Conservation (phyloP, 2,329 filamentous ascomycete species). For the Knoxdaviesia proteae region DNA sequence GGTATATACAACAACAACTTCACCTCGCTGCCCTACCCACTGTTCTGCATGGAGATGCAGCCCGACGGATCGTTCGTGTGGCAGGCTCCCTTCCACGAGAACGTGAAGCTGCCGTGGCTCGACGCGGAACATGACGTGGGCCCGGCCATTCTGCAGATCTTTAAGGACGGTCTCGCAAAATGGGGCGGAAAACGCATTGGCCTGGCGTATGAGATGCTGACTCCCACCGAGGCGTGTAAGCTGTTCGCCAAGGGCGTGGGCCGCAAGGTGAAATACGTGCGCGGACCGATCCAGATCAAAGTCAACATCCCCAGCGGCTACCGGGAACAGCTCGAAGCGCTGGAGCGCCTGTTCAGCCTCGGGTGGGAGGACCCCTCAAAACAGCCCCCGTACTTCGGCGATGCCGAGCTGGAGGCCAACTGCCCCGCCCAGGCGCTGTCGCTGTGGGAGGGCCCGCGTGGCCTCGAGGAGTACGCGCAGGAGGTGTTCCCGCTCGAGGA, state of each 20-base stretch:
- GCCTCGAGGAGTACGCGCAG: slow-evolving; percentile 81
- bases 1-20: slow-evolving; percentile 99
- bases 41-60: slow-evolving; percentile 88
- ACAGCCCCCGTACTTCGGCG: slow-evolving; percentile 45
- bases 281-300: slow-evolving; percentile 60
- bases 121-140: slow-evolving; percentile 94
- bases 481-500: slow-evolving; percentile 93
- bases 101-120: slow-evolving; percentile 79
- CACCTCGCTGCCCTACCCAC: slow-evolving; percentile 72
- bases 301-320: slow-evolving; percentile 79
- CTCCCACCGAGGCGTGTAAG: slow-evolving; percentile 61
- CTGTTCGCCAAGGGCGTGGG: slow-evolving; percentile 62
- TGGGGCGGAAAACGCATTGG: slow-evolving; percentile 69
- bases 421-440: slow-evolving; percentile 58
- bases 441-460: slow-evolving; percentile 79
- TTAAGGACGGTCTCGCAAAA: slow-evolving; percentile 75
- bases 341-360: slow-evolving; percentile 37
- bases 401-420: slow-evolving; percentile 31
- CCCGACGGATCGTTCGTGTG: slow-evolving; percentile 72
- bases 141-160: slow-evolving; percentile 75
- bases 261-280: slow-evolving; percentile 57
- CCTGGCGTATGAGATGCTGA: slow-evolving; percentile 75
- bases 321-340: slow-evolving; percentile 59
- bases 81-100: slow-evolving; percentile 83
- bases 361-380: slow-evolving; percentile 28